Evolutionary conservation across 2,329 filamentous ascomycete species (phyloP).

Genomic region (Endothia cerciana): DNA sequence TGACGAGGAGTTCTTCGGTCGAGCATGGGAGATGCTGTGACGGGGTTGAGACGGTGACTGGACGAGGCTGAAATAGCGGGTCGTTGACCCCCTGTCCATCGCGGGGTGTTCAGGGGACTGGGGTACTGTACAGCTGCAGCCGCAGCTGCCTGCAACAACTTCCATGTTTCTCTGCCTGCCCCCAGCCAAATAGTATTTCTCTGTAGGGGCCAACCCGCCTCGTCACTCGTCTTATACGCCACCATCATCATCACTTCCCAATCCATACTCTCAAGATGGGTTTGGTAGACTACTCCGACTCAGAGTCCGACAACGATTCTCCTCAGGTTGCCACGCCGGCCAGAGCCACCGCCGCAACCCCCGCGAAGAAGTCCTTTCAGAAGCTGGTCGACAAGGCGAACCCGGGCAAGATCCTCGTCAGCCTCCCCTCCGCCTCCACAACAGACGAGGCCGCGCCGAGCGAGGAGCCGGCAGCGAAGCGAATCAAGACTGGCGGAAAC

Average conservation of each 20-base stretch:
- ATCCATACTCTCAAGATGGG: constrained; percentile 62
- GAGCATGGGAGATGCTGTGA: not conserved
- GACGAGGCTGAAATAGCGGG: not conserved
- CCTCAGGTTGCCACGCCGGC: constrained; percentile 16
- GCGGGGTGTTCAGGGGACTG: constrained; percentile 7
- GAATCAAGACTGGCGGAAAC: constrained; percentile 63
- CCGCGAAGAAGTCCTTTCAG: constrained; percentile 64
- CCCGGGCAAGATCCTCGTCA: constrained; percentile 82
- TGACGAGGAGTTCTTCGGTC: not conserved
- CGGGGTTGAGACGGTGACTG: not conserved
- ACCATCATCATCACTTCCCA: not conserved
- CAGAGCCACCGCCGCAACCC: constrained; percentile 24
- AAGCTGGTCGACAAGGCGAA: constrained; percentile 83
- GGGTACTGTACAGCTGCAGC: too few species aligned
- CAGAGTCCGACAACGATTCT: constrained; percentile 67
- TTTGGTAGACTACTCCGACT: constrained; percentile 84
- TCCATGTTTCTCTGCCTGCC: not conserved
- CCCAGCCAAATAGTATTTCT: too few species aligned
- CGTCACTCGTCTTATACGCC: not conserved
- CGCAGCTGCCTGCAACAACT: not conserved
- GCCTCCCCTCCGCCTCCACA: constrained; percentile 62
- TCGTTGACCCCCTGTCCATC: not conserved
- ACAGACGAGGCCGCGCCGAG: constrained; percentile 42
- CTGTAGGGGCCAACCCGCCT: too few species aligned
- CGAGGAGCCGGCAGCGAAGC: constrained; percentile 71